Evolutionary conservation across 1,139 yeast species (phyloP).

Genomic region (Suhomyces coccinellae): DNA sequence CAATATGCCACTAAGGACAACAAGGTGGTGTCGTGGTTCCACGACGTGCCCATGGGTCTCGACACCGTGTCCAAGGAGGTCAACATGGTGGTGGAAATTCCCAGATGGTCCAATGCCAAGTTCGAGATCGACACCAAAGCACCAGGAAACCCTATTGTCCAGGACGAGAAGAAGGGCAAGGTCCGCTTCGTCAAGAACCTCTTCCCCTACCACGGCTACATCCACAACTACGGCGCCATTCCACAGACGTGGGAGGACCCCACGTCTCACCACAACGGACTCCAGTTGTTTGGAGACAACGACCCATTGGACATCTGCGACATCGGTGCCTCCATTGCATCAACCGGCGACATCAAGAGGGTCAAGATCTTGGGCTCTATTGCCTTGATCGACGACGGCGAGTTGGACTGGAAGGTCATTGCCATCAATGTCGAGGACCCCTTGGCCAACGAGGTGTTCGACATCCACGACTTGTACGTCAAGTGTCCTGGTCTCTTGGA

Average conservation of each 20-base stretch:
- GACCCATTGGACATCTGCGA: constrained; percentile 93
- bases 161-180: constrained; percentile 82
- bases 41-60: constrained; percentile 71
- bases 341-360: constrained; percentile 75
- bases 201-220: constrained; percentile 88
- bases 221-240: constrained; percentile 91
- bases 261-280: constrained; percentile 64
- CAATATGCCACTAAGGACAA: constrained; percentile 48
- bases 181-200: constrained; percentile 83
- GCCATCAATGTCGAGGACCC: constrained; percentile 78
- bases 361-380: constrained; percentile 84
- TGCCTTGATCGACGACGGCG: constrained; percentile 90
- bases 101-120: constrained; percentile 90
- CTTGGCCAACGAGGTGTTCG: constrained; percentile 67
- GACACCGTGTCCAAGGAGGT: constrained; percentile 65
- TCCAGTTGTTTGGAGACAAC: constrained; percentile 82
- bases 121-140: constrained; percentile 73
- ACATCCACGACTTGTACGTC: constrained; percentile 72
- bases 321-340: constrained; percentile 71
- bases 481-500: constrained; percentile 80
- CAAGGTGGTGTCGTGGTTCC: constrained; percentile 72
- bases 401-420: constrained; percentile 90
- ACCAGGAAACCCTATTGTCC: constrained; percentile 77
- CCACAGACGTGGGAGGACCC: constrained; percentile 98
- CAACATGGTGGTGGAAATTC: constrained; percentile 87